Evolutionary conservation across 78 protist species (phyloP), one percentile per base, ranked within the genome.

Genomic region (Salpingoeca rosetta): DNA sequence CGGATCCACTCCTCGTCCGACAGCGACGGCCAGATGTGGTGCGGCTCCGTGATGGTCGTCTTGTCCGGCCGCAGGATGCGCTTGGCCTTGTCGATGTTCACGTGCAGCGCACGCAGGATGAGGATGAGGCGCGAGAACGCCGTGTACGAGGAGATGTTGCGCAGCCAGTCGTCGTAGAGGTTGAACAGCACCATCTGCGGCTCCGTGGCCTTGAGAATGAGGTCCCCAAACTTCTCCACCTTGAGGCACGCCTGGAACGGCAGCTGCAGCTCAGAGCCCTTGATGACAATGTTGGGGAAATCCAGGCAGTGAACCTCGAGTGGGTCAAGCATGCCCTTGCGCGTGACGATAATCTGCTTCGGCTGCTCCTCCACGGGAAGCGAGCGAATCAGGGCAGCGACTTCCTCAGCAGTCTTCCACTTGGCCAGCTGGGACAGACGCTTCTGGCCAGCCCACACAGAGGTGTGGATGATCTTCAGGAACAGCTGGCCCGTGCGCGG

Each of bases 381-480:
- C 7, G 99, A 94, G 39, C 99, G 96, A 81, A 99, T 98, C 80
- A 98, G 91, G 26, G 99, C 99, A 11, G 98, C 98, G 22, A 97
- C 98, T 84, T 98, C 99, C 80, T 98, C 99, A 26, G 98, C 98
- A 0, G 95, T 83, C 86, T 96, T 96, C 96, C 97, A 94, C 92
- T 96, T 95, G 84, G 99, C 99, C n/a, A 99, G 92, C 94, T 98
- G 99, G 2, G 95, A 93, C 24, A 98, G 94, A 74, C 99, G 98
- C 95, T 98, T 98, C 89, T 97, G 99, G 2, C 99, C 99, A 0
- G 98, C 98, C 99, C 99, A 99, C 38, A 96, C 99, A 35, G 90
- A 84, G 56, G 98, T 98, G 93, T 98, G 99, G 84, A 99, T 98
- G 84, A 98, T 93, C 92, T 96, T 98, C 84, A 99, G 91, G 94